A percentile compares a stretch with the other conserved stretches of the same genome.
These are phyloP conservation scores for Candida sojae DNA, from an alignment of 1,139 yeast species.

Conservation along the genomic window DNA sequence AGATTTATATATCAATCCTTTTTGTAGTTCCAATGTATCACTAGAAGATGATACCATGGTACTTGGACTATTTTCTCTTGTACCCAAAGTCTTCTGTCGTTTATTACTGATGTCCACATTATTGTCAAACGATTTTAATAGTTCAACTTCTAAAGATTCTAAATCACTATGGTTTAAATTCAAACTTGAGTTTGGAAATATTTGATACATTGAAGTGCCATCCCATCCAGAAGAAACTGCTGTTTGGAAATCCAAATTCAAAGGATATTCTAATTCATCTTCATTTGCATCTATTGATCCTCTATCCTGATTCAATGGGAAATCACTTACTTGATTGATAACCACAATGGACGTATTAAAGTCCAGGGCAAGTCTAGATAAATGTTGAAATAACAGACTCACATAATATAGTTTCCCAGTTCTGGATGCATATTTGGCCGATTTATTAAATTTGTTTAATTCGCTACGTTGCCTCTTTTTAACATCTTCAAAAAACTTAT, in stretches of 20 bases:
- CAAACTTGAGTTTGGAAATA: constrained; percentile 7
- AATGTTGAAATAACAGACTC: constrained; percentile 44
- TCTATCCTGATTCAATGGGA: constrained; percentile 18
- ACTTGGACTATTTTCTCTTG: background rate
- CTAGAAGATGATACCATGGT: background rate
- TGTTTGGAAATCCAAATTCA: constrained; percentile 65
- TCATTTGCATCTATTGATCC: constrained; percentile 18
- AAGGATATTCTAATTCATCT: constrained; percentile 25
- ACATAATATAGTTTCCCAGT: constrained; percentile 45
- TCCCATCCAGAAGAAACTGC: constrained; percentile 84
- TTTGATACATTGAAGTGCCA: constrained; percentile 10
- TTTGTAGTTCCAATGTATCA: constrained; percentile 11
- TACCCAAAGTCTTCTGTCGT: constrained; percentile 7
- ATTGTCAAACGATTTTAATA: constrained; percentile 13
- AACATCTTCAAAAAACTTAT: constrained; percentile 19
- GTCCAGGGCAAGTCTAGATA: constrained; percentile 51
- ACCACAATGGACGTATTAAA: constrained; percentile 64
- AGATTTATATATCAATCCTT: constrained; percentile 16
- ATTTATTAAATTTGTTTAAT: constrained; percentile 29
- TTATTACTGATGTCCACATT: constrained; percentile 5
- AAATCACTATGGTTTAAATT: constrained; percentile 12
- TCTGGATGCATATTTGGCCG: constrained; percentile 28
- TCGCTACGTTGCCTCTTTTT: constrained; percentile 30
- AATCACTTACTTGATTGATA: constrained; percentile 81
- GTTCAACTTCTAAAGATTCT: constrained; percentile 13